Evolutionary conservation across 2,329 filamentous ascomycete genomes (phyloP).

Genomic region (Penicillium sp.): DNA sequence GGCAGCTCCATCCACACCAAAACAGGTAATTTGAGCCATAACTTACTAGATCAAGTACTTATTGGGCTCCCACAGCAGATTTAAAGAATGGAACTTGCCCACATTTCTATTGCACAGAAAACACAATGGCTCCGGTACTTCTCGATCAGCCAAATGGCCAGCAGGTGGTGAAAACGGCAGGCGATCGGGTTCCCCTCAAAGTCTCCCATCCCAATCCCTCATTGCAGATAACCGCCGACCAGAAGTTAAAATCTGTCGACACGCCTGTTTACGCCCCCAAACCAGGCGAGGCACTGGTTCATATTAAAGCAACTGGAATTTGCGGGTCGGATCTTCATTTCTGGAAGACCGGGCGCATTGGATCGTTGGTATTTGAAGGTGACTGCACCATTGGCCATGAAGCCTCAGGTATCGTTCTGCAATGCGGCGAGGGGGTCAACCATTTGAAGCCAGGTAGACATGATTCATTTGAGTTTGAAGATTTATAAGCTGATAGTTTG

Average conservation of each 20-base stretch:
- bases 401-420: conserved; percentile 59
- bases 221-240: conserved; percentile 59
- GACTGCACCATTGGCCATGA: conserved; percentile 67
- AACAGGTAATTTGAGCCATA: conserved; percentile 1
- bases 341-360: conserved; percentile 64
- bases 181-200: conserved; percentile 7
- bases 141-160: conserved; percentile 7
- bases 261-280: conserved; percentile 56
- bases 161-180: conserved; percentile 5
- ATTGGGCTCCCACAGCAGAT: background rate
- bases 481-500: background rate
- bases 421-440: conserved; percentile 55
- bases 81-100: background rate
- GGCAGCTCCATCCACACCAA: background rate
- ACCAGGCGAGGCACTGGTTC: conserved; percentile 56
- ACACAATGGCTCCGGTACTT: conserved; percentile 15
- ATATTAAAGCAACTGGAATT: conserved; percentile 62
- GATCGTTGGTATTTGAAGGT: conserved; percentile 59
- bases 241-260: conserved; percentile 56
- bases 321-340: conserved; percentile 70
- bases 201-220: conserved; percentile 50
- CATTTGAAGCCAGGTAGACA: conserved; percentile 47
- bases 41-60: background rate
- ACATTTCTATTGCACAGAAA: background rate
- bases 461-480: background rate